Conservation (phyloP, 2,329 filamentous ascomycete genomes). For the Stagonosporopsis vannaccii region DNA sequence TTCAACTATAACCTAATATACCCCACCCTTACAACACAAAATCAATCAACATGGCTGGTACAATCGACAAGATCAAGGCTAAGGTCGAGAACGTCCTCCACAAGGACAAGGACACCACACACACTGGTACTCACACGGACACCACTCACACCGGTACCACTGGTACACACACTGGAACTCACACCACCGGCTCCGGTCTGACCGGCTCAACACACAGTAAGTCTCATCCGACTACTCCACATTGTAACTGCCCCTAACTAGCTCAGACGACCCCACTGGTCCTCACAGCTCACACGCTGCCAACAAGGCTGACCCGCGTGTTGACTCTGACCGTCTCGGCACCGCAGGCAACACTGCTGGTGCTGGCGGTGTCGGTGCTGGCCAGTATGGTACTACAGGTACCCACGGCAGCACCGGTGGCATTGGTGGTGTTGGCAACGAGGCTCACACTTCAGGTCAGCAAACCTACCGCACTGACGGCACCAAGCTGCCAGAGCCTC, state of each 20-base stretch:
- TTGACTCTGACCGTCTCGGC: conserved; percentile 33
- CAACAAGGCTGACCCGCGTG: conserved; percentile 42
- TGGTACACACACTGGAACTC: conserved; percentile 15
- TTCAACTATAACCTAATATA: conserved; percentile 9
- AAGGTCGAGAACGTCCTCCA: conserved; percentile 49
- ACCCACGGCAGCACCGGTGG: conserved; percentile 27
- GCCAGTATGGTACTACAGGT: conserved; percentile 33
- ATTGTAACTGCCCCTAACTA: conserved; percentile 8
- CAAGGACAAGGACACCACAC: conserved; percentile 42
- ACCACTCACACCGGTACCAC: conserved; percentile 20
- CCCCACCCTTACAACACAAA: conserved; percentile 14
- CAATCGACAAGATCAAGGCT: conserved; percentile 48
- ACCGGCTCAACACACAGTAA: conserved; percentile 26
- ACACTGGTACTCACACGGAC: conserved; percentile 19
- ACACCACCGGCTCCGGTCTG: conserved; percentile 16
- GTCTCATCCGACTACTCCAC: neutral
- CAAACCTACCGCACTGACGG: conserved; percentile 17
- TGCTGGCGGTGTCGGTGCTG: conserved; percentile 29
- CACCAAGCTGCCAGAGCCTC: conserved; percentile 17
- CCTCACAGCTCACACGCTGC: conserved; percentile 39
- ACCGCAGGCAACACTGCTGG: conserved; percentile 26
- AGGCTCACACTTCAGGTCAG: conserved; percentile 19
- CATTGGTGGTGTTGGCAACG: conserved; percentile 15
- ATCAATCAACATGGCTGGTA: conserved; percentile 34
- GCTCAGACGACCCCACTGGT: conserved; percentile 38